These are phyloP conservation scores for Pichia deserticola DNA, from an alignment of 805 yeast species.

Conservation along the genomic window DNA sequence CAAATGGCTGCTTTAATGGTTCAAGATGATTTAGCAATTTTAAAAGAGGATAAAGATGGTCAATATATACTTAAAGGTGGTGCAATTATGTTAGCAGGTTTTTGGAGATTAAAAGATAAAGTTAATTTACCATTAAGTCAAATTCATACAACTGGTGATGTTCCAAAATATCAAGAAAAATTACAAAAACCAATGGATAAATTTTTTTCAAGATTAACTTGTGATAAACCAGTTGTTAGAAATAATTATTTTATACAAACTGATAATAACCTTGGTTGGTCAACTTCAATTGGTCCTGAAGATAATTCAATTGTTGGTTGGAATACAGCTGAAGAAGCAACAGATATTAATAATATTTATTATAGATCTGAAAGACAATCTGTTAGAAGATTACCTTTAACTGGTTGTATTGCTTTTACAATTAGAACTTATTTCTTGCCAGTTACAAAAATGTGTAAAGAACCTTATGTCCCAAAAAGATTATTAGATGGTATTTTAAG, in stretches of 20 bases:
- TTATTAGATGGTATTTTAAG: conserved; percentile 50
- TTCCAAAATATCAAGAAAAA: conserved; percentile 55
- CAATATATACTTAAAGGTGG: conserved; percentile 53
- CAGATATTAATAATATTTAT: conserved; percentile 38
- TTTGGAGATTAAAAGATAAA: conserved; percentile 63
- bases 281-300: conserved; percentile 55
- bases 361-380: conserved; percentile 62
- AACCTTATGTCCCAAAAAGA: conserved; percentile 56
- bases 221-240: conserved; percentile 58
- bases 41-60: conserved; percentile 55
- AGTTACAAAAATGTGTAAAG: conserved; percentile 43
- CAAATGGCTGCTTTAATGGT: conserved; percentile 47
- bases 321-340: conserved; percentile 52
- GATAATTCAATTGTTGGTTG: conserved; percentile 47
- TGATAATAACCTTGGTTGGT: conserved; percentile 59
- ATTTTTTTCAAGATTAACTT: conserved; percentile 48
- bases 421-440: conserved; percentile 59
- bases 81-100: conserved; percentile 57
- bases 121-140: conserved; percentile 44
- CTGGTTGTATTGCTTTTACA: conserved; percentile 54
- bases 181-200: conserved; percentile 59
- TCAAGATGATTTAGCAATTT: conserved; percentile 63
- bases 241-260: conserved; percentile 62
- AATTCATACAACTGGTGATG: conserved; percentile 62
- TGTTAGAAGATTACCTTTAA: conserved; percentile 49